Percentiles rank a stretch among this genome's conserved stretches.
Conservation (phyloP, 2,329 filamentous ascomycete genomes). For the Fusarium sp. region DNA sequence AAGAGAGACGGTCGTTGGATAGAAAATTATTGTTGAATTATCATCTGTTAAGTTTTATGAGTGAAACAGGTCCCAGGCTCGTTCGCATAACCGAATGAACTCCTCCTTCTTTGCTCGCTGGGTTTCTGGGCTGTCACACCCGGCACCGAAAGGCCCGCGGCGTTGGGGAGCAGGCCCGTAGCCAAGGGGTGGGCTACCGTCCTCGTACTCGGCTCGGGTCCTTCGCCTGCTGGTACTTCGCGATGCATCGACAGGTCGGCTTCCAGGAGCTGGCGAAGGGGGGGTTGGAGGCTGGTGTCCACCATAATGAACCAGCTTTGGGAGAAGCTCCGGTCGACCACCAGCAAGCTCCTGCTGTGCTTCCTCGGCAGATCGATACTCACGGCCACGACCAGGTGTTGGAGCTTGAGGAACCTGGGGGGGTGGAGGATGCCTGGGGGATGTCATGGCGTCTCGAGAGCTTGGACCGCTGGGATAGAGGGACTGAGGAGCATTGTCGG, state of each 20-base stretch:
- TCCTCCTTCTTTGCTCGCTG: slow-evolving; percentile 90
- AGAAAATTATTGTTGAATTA: slow-evolving; percentile 35
- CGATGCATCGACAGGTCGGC: slow-evolving; percentile 57
- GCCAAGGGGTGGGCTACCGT: slow-evolving; percentile 87
- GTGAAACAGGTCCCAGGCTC: slow-evolving; percentile 97
- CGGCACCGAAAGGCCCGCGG: slow-evolving; percentile 79
- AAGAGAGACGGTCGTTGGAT: slow-evolving; percentile 18
- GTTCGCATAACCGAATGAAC: slow-evolving; percentile 84
- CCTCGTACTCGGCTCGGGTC: slow-evolving; percentile 90
- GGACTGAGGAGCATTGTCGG: slow-evolving; percentile 59
- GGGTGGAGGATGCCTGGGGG: slow-evolving; percentile 75
- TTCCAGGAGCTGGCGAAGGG: slow-evolving; percentile 75
- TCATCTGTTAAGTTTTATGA: slow-evolving; percentile 63
- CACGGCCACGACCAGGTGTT: slow-evolving; percentile 73
- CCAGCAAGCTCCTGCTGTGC: slow-evolving; percentile 89
- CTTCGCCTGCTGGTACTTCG: slow-evolving; percentile 76
- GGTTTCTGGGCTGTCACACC: slow-evolving; percentile 83
- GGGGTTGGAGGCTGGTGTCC: slow-evolving; percentile 93
- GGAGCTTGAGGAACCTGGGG: slow-evolving; percentile 59
- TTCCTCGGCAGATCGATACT: slow-evolving; percentile 96
- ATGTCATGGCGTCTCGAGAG: slow-evolving; percentile 74
- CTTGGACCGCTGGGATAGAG: slow-evolving; percentile 70
- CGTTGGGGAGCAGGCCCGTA: slow-evolving; percentile 71
- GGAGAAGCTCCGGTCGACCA: slow-evolving; percentile 90
- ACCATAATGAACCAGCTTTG: slow-evolving; percentile 94